phyloP scores from a whole-genome alignment of 331 rosid species.

The Ulmus americana region DNA sequence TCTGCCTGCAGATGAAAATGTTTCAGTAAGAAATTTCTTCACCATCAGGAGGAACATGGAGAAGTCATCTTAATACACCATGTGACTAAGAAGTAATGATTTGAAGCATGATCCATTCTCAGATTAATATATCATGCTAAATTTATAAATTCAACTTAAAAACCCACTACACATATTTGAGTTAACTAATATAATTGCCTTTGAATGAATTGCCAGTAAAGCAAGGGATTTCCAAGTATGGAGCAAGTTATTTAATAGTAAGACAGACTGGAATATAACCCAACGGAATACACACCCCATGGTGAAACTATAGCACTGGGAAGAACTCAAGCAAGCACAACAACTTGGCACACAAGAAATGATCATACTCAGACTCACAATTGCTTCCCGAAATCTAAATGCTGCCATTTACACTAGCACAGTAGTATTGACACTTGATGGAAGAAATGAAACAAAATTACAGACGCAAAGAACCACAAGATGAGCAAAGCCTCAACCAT shows the following conservation, averaged over 20 bases:
- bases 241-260: background rate
- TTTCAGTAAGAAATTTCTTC: slow-evolving; percentile 12
- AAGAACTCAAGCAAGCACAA: no score
- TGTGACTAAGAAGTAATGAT: background rate
- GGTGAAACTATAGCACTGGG: no score
- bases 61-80: background rate
- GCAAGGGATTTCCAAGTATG: background rate
- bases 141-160: background rate
- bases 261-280: background rate
- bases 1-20: slow-evolving; percentile 55
- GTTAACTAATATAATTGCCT: background rate
- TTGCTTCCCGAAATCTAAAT: no score
- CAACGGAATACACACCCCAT: no score
- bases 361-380: no score
- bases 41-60: background rate
- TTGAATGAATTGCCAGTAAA: background rate
- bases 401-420: background rate
- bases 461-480: background rate
- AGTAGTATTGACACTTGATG: background rate
- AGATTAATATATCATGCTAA: background rate
- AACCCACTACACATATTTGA: background rate
- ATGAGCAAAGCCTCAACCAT: slow-evolving; percentile 2
- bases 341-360: no score
- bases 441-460: slow-evolving; percentile 1
- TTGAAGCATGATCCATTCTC: background rate